Evolutionary conservation across 495 filamentous ascomycete species (phyloP).

Genomic region (Beverwykella pulmonaria): DNA sequence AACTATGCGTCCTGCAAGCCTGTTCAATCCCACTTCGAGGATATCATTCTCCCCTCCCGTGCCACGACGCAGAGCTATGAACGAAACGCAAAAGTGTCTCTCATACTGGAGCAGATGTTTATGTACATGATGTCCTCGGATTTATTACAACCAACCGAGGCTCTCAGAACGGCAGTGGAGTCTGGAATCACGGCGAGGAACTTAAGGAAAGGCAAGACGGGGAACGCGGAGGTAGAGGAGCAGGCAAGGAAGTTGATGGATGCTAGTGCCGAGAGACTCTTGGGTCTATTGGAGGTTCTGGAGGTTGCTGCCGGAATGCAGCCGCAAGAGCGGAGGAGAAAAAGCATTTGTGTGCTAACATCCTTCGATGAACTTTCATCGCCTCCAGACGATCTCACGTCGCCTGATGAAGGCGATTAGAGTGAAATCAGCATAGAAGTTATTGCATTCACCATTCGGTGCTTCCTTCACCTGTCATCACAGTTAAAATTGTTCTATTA

Average conservation of each 20-base stretch:
- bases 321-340: conserved; percentile 1
- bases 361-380: conserved; percentile 8
- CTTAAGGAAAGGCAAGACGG: conserved; percentile 52
- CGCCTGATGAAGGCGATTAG: background rate
- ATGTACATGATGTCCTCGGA: conserved; percentile 38
- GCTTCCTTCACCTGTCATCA: too few species aligned
- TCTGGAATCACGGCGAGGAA: conserved; percentile 65
- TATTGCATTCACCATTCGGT: too few species aligned
- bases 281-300: conserved; percentile 31
- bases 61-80: conserved; percentile 63
- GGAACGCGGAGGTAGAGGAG: conserved; percentile 23
- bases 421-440: too few species aligned
- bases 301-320: conserved; percentile 21
- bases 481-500: too few species aligned
- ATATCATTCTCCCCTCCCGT: conserved; percentile 70
- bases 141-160: conserved; percentile 49
- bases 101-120: conserved; percentile 73
- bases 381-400: background rate
- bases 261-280: conserved; percentile 17
- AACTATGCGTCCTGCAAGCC: conserved; percentile 47
- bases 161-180: conserved; percentile 58
- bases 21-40: conserved; percentile 55
- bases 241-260: conserved; percentile 22
- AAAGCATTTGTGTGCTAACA: background rate
- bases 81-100: conserved; percentile 80